Evolutionary conservation across 1,139 yeast genomes (phyloP).

Genomic region (Wickerhamomyces sp.): DNA sequence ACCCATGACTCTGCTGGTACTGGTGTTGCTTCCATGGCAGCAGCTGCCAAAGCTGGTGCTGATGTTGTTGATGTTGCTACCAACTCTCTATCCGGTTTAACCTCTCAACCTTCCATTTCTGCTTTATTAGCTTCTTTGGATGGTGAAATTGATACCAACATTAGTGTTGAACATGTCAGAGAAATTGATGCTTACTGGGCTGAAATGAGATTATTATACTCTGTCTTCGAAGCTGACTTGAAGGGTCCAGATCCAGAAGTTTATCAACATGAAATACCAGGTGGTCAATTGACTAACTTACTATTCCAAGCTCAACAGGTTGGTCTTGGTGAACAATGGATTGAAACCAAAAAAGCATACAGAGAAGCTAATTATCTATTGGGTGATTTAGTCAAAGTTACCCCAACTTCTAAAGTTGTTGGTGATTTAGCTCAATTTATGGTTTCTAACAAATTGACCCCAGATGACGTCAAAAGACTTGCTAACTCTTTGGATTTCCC

Average conservation of each 20-base stretch:
- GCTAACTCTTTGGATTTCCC: constrained; percentile 96
- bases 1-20: constrained; percentile 99
- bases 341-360: constrained; percentile 90
- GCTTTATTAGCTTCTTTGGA: constrained; percentile 91
- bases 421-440: constrained; percentile 98
- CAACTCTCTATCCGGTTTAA: constrained; percentile 96
- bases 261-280: constrained; percentile 96
- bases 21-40: constrained; percentile 95
- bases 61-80: constrained; percentile 98
- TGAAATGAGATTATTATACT: constrained; percentile 93
- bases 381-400: constrained; percentile 96
- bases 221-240: constrained; percentile 96
- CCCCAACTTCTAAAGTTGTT: constrained; percentile 98
- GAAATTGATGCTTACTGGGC: constrained; percentile 96
- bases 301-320: constrained; percentile 98
- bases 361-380: constrained; percentile 82
- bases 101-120: constrained; percentile 95
- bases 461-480: constrained; percentile 81
- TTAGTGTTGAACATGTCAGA: constrained; percentile 63
- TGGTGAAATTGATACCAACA: constrained; percentile 77
- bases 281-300: constrained; percentile 97
- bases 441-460: constrained; percentile 88
- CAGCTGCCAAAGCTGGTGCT: constrained; percentile 93
- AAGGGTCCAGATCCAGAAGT: constrained; percentile 99
- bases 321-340: constrained; percentile 95